Conservation (phyloP, 176 grass and related monocot species). For the Lolium multiflorum region DNA sequence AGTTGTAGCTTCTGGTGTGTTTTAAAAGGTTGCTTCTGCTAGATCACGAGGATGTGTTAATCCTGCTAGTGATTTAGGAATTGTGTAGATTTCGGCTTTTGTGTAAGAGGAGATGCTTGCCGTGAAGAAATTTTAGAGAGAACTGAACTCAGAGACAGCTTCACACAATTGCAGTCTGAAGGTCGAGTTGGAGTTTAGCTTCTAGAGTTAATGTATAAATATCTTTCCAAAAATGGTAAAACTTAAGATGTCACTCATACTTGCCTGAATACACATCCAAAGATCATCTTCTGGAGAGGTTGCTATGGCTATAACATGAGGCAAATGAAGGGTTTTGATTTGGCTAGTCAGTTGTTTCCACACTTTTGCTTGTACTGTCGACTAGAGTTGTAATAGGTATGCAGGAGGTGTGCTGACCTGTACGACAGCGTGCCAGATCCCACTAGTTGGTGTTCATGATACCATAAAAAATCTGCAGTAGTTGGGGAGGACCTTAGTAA, state of each 20-base stretch:
- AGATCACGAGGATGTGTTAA: conserved; percentile 10
- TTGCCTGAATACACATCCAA: conserved; percentile 82
- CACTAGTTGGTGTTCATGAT: conserved; percentile 15
- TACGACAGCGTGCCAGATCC: neutral
- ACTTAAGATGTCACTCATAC: conserved; percentile 50
- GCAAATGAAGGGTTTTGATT: conserved; percentile 60
- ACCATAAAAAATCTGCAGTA: conserved; percentile 1
- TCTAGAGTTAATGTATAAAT: neutral
- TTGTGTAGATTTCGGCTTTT: neutral
- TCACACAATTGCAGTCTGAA: neutral
- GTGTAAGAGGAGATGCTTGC: neutral
- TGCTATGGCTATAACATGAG: conserved; percentile 75
- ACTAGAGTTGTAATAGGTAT: conserved; percentile 7
- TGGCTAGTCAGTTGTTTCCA: conserved; percentile 36
- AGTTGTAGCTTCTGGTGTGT: neutral
- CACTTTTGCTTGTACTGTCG: neutral
- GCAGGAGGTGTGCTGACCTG: neutral
- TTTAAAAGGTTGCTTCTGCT: neutral
- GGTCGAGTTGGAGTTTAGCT: neutral
- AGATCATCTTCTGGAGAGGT: conserved; percentile 78
- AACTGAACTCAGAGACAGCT: too few relatives aligned
- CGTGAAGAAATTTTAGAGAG: conserved; percentile 8
- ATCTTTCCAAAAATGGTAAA: neutral
- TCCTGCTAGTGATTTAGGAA: conserved; percentile 4
- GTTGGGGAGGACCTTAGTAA: neutral